Evolutionary conservation across 2,329 filamentous ascomycete species (phyloP).

Genomic region (Alternaria sp.): DNA sequence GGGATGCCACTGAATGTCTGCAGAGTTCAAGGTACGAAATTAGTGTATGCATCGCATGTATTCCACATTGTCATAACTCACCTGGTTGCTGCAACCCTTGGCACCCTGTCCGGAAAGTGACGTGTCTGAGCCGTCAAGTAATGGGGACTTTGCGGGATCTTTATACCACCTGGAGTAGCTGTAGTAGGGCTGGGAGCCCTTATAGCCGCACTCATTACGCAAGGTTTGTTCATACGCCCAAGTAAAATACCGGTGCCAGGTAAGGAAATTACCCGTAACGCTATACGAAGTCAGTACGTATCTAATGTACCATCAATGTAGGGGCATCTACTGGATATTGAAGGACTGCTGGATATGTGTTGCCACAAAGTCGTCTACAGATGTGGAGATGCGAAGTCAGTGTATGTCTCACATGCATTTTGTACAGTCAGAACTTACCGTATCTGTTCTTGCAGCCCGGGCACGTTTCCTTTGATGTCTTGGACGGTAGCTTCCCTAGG

Average conservation of each 20-base stretch:
- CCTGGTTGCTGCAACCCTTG: conserved; percentile 24
- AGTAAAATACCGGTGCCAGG: conserved; percentile 37
- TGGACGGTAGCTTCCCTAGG: conserved; percentile 27
- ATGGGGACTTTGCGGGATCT: conserved; percentile 53
- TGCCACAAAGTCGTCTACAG: conserved; percentile 1
- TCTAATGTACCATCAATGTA: background rate
- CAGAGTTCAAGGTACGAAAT: too few relatives aligned
- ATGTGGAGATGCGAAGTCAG: too few relatives aligned
- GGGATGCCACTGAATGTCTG: conserved; percentile 32
- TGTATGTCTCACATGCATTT: too few relatives aligned
- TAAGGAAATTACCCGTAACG: conserved; percentile 35
- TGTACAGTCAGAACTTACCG: too few relatives aligned
- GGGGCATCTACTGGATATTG: conserved; percentile 20
- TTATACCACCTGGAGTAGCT: conserved; percentile 36
- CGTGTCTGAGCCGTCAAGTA: conserved; percentile 64
- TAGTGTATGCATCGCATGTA: too few relatives aligned
- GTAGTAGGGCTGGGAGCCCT: conserved; percentile 31
- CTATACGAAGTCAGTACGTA: background rate
- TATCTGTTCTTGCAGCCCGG: conserved; percentile 6
- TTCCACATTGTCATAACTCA: too few relatives aligned
- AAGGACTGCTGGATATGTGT: conserved; percentile 40
- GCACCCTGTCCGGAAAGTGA: conserved; percentile 56
- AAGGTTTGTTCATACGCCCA: conserved; percentile 37
- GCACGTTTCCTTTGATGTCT: conserved; percentile 29
- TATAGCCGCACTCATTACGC: conserved; percentile 38